phyloP scores from a whole-genome alignment of 306 rosid genomes.

The Ceratonia siliqua region DNA sequence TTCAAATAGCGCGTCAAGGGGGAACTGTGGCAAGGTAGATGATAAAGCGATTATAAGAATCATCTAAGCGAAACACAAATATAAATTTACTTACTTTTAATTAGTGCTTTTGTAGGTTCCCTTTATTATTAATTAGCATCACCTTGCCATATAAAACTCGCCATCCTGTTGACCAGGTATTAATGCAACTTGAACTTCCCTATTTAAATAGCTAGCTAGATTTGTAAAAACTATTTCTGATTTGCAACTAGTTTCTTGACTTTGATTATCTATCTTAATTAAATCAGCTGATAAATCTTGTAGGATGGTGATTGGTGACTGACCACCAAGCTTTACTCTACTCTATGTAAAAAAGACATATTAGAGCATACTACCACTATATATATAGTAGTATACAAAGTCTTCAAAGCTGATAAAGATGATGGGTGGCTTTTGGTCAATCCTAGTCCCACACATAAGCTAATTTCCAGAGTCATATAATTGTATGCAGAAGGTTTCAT shows the following conservation, averaged over 20 bases:
- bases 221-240: no score
- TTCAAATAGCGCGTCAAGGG: conserved; percentile 66
- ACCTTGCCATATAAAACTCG: not conserved
- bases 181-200: not conserved
- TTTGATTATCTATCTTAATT: no score
- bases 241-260: not conserved
- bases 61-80: not conserved
- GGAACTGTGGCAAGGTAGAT: conserved; percentile 94
- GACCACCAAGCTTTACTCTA: not conserved
- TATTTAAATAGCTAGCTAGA: no score
- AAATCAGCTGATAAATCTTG: not conserved
- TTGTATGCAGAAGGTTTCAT: no score
- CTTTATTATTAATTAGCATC: conserved; percentile 74
- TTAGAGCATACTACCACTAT: not conserved
- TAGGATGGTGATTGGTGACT: not conserved
- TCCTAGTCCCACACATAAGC: no score
- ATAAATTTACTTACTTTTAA: conserved; percentile 21
- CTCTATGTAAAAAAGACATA: not conserved
- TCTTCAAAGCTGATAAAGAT: no score
- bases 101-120: conserved; percentile 56
- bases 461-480: no score
- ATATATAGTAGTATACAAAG: no score
- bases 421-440: no score
- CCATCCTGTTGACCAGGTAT: conserved; percentile 42
- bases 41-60: not conserved